These are phyloP conservation scores for Plantago ovata DNA, from an alignment of 257 asterid genomes.

Conservation along the genomic window DNA sequence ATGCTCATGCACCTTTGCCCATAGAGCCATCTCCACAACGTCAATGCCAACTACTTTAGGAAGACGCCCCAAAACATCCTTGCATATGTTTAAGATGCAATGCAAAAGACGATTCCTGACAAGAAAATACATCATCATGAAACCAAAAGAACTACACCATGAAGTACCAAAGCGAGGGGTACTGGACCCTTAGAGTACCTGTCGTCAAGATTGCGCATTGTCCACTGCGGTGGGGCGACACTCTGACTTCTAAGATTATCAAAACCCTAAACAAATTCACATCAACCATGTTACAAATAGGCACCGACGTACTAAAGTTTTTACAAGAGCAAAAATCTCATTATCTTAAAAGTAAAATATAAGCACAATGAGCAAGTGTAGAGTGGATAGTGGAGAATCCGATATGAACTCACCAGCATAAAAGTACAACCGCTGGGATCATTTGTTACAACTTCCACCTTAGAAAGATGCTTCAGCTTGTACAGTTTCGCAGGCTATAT, in stretches of 20 bases:
- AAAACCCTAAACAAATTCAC: conserved; percentile 60
- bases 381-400: background rate
- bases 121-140: conserved; percentile 17
- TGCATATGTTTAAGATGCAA: conserved; percentile 79
- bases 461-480: conserved; percentile 95
- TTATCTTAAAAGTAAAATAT: conserved; percentile 7
- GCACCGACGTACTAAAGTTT: no score
- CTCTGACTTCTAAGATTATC: conserved; percentile 92
- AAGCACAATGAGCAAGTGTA: conserved; percentile 5
- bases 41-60: conserved; percentile 98
- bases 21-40: conserved; percentile 99
- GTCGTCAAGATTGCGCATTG: conserved; percentile 95
- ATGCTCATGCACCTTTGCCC: conserved; percentile 82
- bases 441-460: conserved; percentile 82
- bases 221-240: conserved; percentile 99
- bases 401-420: conserved; percentile 55
- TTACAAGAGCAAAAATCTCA: background rate
- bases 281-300: conserved; percentile 21
- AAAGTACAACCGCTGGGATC: conserved; percentile 99
- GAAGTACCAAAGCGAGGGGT: conserved; percentile 9
- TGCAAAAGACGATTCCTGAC: conserved; percentile 81
- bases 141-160: conserved; percentile 14
- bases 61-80: conserved; percentile 72
- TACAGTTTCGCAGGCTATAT: conserved; percentile 84
- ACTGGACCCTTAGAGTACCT: conserved; percentile 42